phyloP scores from a whole-genome alignment of 1,284 basidiomycete genomes.

The Tylopilus sp. region DNA sequence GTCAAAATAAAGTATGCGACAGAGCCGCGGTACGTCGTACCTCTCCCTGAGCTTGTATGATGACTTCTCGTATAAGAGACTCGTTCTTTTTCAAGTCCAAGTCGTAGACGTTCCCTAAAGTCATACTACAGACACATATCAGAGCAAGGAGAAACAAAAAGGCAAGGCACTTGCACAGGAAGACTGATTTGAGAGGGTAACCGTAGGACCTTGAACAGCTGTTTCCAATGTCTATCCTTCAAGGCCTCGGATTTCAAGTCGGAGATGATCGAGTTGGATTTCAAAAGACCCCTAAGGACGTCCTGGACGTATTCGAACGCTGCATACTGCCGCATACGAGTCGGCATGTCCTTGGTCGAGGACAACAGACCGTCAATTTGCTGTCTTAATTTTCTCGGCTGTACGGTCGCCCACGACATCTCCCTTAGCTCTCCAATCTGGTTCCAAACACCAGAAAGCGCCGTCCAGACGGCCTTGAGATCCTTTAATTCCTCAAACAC shows the following conservation, averaged over 20 bases:
- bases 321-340: slow-evolving; percentile 97
- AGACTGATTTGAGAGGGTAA: slow-evolving; percentile 63
- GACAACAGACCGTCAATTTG: slow-evolving; percentile 86
- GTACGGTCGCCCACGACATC: slow-evolving; percentile 86
- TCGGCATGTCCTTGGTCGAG: slow-evolving; percentile 98
- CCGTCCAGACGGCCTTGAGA: slow-evolving; percentile 98
- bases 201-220: slow-evolving; percentile 90
- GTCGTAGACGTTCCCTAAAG: slow-evolving; percentile 95
- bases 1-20: slow-evolving; percentile 5
- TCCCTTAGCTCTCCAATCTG: slow-evolving; percentile 90
- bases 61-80: slow-evolving; percentile 86
- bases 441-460: slow-evolving; percentile 94
- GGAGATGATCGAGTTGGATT: slow-evolving; percentile 84
- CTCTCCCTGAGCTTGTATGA: slow-evolving; percentile 98
- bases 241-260: slow-evolving; percentile 97
- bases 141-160: slow-evolving; percentile 2
- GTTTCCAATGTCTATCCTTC: slow-evolving; percentile 98
- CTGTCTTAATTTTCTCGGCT: slow-evolving; percentile 92
- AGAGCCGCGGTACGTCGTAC: slow-evolving; percentile 36
- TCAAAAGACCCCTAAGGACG: slow-evolving; percentile 78
- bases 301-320: slow-evolving; percentile 99
- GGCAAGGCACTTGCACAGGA: slow-evolving; percentile 51
- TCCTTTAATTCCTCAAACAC: slow-evolving; percentile 95
- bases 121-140: slow-evolving; percentile 61
- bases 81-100: slow-evolving; percentile 96